phyloP scores from a whole-genome alignment of 805 yeast species.

The Ogataea dorogensis region DNA sequence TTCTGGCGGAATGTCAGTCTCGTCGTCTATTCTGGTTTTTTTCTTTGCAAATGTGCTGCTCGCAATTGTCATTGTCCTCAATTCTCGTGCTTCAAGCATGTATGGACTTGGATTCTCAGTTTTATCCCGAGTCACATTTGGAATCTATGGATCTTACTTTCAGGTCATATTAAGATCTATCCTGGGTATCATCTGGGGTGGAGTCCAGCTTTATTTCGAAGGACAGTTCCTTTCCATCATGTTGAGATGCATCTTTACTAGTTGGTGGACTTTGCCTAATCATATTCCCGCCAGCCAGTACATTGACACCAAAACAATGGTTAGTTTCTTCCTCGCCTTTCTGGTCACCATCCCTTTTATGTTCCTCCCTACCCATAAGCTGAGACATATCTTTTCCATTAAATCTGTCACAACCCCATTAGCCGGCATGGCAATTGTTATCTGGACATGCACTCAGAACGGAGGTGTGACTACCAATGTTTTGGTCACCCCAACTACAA shows the following conservation, averaged over 20 bases:
- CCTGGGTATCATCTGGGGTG: conserved; percentile 40
- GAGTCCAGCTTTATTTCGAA: conserved; percentile 37
- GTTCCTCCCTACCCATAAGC: conserved; percentile 20
- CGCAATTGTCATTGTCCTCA: conserved; percentile 11
- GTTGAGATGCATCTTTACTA: conserved; percentile 22
- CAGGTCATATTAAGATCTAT: conserved; percentile 36
- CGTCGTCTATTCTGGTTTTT: conserved; percentile 17
- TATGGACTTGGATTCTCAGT: conserved; percentile 39
- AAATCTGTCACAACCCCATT: conserved; percentile 18
- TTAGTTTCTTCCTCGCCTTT: conserved; percentile 22
- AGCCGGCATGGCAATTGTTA: conserved; percentile 17
- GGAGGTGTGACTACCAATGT: conserved; percentile 18
- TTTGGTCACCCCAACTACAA: conserved; percentile 6
- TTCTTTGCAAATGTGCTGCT: conserved; percentile 6
- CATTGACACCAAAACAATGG: conserved; percentile 17
- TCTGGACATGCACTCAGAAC: conserved; percentile 18
- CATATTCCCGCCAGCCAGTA: conserved; percentile 18
- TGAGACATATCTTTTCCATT: conserved; percentile 18
- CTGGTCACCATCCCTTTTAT: conserved; percentile 22
- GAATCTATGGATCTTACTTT: conserved; percentile 36
- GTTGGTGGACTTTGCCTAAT: conserved; percentile 20
- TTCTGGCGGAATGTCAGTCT: conserved; percentile 17
- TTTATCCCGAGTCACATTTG: conserved; percentile 36
- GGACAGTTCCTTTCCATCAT: conserved; percentile 36
- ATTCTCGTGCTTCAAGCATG: conserved; percentile 19